A percentile compares a stretch with the other conserved stretches of the same genome.
These are phyloP conservation scores for Sphaerostilbella broomeana DNA, from an alignment of 2,329 filamentous ascomycete genomes.

Conservation along the genomic window DNA sequence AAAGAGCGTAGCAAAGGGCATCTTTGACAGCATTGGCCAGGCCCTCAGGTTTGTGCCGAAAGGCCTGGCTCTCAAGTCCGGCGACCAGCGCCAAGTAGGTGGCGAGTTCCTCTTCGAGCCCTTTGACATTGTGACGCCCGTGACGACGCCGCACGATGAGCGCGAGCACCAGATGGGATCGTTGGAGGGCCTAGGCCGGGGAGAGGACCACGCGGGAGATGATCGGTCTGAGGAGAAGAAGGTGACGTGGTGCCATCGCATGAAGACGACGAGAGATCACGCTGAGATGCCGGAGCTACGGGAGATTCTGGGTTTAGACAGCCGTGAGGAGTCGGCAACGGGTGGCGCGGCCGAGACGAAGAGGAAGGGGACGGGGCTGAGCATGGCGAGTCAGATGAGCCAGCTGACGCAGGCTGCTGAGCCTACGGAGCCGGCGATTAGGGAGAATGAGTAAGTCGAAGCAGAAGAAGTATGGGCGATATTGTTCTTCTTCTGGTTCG, in stretches of 20 bases:
- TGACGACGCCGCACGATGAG: slow-evolving; percentile 37
- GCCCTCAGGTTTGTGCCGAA: slow-evolving; percentile 50
- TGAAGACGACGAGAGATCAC: slow-evolving; percentile 74
- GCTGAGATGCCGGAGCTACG: slow-evolving; percentile 62
- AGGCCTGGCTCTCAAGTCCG: slow-evolving; percentile 56
- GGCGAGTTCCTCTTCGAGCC: slow-evolving; percentile 75
- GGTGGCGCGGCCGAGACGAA: no score
- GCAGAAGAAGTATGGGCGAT: neutral
- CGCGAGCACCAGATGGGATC: slow-evolving; percentile 18
- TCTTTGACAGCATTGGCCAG: slow-evolving; percentile 50
- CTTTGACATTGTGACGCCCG: slow-evolving; percentile 35
- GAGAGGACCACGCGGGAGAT: slow-evolving; percentile 19
- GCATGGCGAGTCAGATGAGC: slow-evolving; percentile 44
- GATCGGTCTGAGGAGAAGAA: slow-evolving; percentile 45
- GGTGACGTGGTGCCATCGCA: slow-evolving; percentile 74
- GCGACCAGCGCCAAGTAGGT: slow-evolving; percentile 62
- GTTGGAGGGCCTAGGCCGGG: slow-evolving; percentile 16
- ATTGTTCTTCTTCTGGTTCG: neutral
- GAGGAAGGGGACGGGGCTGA: slow-evolving; percentile 49
- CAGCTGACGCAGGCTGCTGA: slow-evolving; percentile 30
- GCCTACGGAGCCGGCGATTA: slow-evolving; percentile 1
- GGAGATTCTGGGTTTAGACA: slow-evolving; percentile 53
- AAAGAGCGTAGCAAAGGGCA: slow-evolving; percentile 44
- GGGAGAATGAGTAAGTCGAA: neutral
- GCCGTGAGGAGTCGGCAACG: slow-evolving; percentile 35